Base-by-base conservation (phyloP, 2,329 filamentous ascomycete species). In the Talaromyces sp. region DNA sequence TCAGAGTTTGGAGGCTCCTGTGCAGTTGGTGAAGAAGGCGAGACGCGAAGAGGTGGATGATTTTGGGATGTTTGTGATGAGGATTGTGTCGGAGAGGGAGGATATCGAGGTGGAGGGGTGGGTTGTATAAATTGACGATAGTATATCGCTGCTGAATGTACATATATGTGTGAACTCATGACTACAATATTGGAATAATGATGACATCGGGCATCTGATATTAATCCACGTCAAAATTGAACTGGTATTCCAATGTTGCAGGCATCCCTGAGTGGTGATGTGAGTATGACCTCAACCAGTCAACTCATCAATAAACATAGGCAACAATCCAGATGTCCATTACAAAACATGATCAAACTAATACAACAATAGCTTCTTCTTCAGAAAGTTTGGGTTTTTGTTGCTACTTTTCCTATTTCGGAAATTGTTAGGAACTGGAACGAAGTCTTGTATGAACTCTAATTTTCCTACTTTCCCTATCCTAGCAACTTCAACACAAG, bases 61-160 rank as follows among this genome's bases (percentile, higher is more conserved):
- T 53, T 62, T 62, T 62, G 60, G 60, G 5, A 58, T 28, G 56
- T 62, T 62, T 44, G 52, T 62, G 8, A 30, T 62, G 52, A 36
- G 22, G 32, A 62, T 62, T 30, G 56, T 62, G 2, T 56, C 44
- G 22, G 56, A 53, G 3, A 36, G 56, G 42, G 44, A 62, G n/a
- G 55, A 44, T 39, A 22, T 22, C 22, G 22, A 22, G 22, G 60
- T 62, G 2, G 19, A 59, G 28, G 44, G 44, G 10, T 62, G 60
- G 60, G 3, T 4, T 42, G 17, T 15, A 22, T 22, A 2, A 22
- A 22, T 22, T 22, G 22, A 22, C 2, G 22, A 2, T 22, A 22
- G 22, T 22, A 22, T 22, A 22, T 22, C 1, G 22, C 22, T 22
- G 22, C 8, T 11, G 15, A 22, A 9, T 47, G 3, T 47, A 7